Conservation (phyloP, 805 yeast species). For the Wickerhamomyces chambardii region DNA sequence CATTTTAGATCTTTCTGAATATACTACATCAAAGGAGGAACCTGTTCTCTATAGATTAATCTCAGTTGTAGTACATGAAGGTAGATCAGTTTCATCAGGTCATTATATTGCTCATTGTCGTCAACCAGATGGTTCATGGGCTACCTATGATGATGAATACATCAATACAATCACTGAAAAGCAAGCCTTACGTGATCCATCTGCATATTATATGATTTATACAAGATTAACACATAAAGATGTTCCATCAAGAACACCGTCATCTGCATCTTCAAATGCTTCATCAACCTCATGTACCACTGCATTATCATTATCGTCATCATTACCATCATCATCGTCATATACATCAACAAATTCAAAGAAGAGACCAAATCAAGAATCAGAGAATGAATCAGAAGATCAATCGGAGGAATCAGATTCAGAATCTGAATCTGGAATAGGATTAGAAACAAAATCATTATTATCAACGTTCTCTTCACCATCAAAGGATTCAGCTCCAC, state of each 20-base stretch:
- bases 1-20: slow-evolving; percentile 63
- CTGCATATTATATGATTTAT: slow-evolving; percentile 87
- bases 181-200: slow-evolving; percentile 71
- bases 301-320: neutral
- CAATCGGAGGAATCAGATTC: too few species aligned
- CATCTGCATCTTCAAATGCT: neutral
- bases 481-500: neutral
- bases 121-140: slow-evolving; percentile 92
- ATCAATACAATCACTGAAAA: slow-evolving; percentile 65
- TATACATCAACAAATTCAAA: neutral
- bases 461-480: neutral
- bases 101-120: slow-evolving; percentile 88
- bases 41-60: slow-evolving; percentile 62
- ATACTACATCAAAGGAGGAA: slow-evolving; percentile 29
- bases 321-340: slow-evolving; percentile 1
- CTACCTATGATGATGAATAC: slow-evolving; percentile 89
- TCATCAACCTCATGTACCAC: neutral
- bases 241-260: slow-evolving; percentile 1
- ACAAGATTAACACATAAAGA: slow-evolving; percentile 60
- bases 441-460: neutral
- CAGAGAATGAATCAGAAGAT: neutral
- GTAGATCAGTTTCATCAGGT: slow-evolving; percentile 86
- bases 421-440: too few species aligned
- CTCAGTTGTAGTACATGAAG: slow-evolving; percentile 89
- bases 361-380: too few species aligned